These are phyloP conservation scores for Candida parachauliodes DNA, from an alignment of 805 yeast species.

Conservation along the genomic window DNA sequence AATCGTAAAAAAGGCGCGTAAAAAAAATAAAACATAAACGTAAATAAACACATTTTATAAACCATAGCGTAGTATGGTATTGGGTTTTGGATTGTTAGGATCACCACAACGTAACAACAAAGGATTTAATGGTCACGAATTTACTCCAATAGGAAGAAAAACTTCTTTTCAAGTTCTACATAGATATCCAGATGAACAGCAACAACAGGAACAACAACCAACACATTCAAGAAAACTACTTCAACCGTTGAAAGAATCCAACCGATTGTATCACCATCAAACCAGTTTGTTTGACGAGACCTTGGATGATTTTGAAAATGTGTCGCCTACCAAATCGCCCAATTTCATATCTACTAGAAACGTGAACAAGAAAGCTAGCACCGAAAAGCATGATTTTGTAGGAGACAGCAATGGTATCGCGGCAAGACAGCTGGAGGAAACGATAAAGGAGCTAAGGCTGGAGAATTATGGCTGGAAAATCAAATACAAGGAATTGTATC, in stretches of 20 bases:
- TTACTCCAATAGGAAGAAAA: constrained; percentile 10
- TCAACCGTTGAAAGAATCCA: constrained; percentile 6
- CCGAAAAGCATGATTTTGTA: constrained; percentile 2
- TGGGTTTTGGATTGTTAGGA: constrained; percentile 2
- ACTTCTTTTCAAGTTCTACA: constrained; percentile 10
- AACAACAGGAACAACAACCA: constrained; percentile 2
- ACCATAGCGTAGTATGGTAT: constrained; percentile 4
- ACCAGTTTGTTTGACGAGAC: constrained; percentile 9
- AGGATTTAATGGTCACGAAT: not conserved
- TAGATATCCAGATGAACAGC: constrained; percentile 4
- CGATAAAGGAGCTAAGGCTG: constrained; percentile 9
- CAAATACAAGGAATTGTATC: constrained; percentile 8
- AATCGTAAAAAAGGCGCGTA: constrained; percentile 5
- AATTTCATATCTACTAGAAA: not conserved
- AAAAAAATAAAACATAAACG: not conserved
- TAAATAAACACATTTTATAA: not conserved
- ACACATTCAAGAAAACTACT: constrained; percentile 4
- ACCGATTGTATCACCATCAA: constrained; percentile 1
- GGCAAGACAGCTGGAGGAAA: constrained; percentile 10
- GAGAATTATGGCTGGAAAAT: constrained; percentile 12
- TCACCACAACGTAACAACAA: constrained; percentile 1
- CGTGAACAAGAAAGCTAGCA: not conserved
- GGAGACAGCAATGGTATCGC: constrained; percentile 9
- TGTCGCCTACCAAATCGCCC: constrained; percentile 2
- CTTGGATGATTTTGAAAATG: constrained; percentile 7